Evolutionary conservation across 192 early-diverging fungal species (phyloP).

Genomic region (Cladochytrium replicatum): DNA sequence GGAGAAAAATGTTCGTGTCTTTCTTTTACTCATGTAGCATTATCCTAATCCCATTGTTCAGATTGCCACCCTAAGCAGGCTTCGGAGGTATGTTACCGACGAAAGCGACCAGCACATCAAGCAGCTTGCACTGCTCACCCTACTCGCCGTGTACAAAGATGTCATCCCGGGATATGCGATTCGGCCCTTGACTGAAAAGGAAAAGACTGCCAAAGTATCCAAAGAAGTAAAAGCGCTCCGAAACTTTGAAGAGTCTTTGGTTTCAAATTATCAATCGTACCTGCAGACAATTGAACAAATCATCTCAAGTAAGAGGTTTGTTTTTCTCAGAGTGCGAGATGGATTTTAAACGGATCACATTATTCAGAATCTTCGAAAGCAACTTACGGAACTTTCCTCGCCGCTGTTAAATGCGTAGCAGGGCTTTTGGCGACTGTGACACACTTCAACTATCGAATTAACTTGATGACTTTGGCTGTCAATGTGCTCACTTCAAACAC

Average conservation of each 20-base stretch:
- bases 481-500: constrained; percentile 57
- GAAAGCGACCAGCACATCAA: constrained; percentile 55
- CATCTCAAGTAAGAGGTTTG: too few species aligned
- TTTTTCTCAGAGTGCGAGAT: constrained; percentile 10
- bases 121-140: constrained; percentile 72
- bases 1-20: constrained; percentile 50
- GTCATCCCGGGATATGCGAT: constrained; percentile 93
- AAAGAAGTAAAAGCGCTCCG: constrained; percentile 86
- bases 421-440: constrained; percentile 69
- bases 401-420: constrained; percentile 74
- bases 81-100: constrained; percentile 56
- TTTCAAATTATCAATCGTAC: constrained; percentile 76
- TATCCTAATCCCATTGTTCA: constrained; percentile 12
- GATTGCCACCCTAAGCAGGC: constrained; percentile 55
- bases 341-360: background rate
- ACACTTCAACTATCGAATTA: constrained; percentile 93
- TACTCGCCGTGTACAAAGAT: constrained; percentile 89
- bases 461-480: constrained; percentile 77
- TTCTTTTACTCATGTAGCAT: background rate
- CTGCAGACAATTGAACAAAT: constrained; percentile 59
- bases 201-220: constrained; percentile 62
- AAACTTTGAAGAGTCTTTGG: constrained; percentile 72
- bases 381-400: constrained; percentile 15
- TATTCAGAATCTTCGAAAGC: constrained; percentile 14
- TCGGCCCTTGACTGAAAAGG: constrained; percentile 72